These are phyloP conservation scores for Pilaira anomala DNA, from an alignment of 192 early-diverging fungal species.

Conservation along the genomic window DNA sequence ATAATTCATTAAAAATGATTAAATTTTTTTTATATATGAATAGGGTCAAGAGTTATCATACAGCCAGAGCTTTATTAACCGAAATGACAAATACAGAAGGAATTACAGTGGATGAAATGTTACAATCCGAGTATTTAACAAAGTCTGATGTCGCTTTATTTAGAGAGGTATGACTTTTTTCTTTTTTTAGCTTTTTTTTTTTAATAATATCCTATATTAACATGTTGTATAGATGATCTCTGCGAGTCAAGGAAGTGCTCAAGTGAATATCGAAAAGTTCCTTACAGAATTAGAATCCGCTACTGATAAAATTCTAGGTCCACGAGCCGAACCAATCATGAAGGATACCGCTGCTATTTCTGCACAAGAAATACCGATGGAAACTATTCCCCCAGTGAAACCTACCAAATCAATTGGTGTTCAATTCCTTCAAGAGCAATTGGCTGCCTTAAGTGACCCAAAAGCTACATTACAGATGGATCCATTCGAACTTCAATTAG, in stretches of 20 bases:
- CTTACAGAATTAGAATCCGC: constrained; percentile 28
- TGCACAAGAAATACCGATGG: not conserved
- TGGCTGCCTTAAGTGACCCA: constrained; percentile 50
- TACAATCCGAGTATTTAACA: constrained; percentile 40
- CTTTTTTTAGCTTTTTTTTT: not conserved
- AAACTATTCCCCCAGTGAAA: constrained; percentile 12
- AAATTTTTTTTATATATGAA: not conserved
- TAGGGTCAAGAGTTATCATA: constrained; percentile 44
- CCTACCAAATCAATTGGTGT: constrained; percentile 65
- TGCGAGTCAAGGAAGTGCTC: constrained; percentile 9
- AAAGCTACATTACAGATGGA: constrained; percentile 36
- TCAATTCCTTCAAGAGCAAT: constrained; percentile 64
- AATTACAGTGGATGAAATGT: constrained; percentile 25
- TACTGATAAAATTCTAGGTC: constrained; percentile 10
- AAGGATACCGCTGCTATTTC: not conserved
- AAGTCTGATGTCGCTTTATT: constrained; percentile 42
- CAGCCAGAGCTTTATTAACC: constrained; percentile 43
- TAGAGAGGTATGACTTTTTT: no score
- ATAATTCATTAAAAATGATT: not conserved
- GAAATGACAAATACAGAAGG: constrained; percentile 39
- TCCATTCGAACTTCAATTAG: constrained; percentile 71
- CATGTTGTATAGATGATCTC: constrained; percentile 28
- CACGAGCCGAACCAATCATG: constrained; percentile 1
- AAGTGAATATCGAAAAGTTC: constrained; percentile 31
- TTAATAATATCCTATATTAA: not conserved